Evolutionary conservation across 1,284 basidiomycete species (phyloP).

Genomic region (Rhodotorula sp.): DNA sequence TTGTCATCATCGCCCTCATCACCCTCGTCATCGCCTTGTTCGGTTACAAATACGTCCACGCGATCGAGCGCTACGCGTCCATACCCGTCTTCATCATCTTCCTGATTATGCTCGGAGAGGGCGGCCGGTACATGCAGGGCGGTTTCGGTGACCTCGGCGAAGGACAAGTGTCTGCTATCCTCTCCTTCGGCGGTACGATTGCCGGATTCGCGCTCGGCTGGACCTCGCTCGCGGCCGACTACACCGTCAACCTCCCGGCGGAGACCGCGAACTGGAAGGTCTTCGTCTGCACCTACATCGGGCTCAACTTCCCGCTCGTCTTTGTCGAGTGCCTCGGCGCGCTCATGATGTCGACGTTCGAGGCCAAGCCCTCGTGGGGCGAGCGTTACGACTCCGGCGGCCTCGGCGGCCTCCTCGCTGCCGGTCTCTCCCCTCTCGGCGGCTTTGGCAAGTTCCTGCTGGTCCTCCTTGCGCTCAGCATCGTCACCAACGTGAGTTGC

Average conservation of each 20-base stretch:
- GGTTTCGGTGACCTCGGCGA: conserved; percentile 52
- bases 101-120: conserved; percentile 54
- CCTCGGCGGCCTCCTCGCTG: conserved; percentile 55
- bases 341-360: conserved; percentile 60
- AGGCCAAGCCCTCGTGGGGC: conserved; percentile 58
- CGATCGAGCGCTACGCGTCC: conserved; percentile 71
- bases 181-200: conserved; percentile 67
- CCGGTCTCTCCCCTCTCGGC: conserved; percentile 37
- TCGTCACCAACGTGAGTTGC: conserved; percentile 38
- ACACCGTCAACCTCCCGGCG: conserved; percentile 52
- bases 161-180: conserved; percentile 65
- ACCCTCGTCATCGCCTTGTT: conserved; percentile 54
- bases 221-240: conserved; percentile 64
- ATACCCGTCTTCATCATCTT: conserved; percentile 72
- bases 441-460: conserved; percentile 43
- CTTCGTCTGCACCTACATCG: conserved; percentile 64
- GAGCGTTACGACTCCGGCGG: conserved; percentile 57
- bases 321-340: conserved; percentile 55
- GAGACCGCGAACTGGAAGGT: conserved; percentile 57
- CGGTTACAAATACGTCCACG: conserved; percentile 54
- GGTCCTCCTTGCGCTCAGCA: conserved; percentile 47
- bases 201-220: conserved; percentile 51
- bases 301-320: conserved; percentile 59
- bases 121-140: conserved; percentile 25
- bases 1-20: conserved; percentile 49